Evolutionary conservation across 805 yeast genomes (phyloP).

Genomic region (Lachancea sp.): DNA sequence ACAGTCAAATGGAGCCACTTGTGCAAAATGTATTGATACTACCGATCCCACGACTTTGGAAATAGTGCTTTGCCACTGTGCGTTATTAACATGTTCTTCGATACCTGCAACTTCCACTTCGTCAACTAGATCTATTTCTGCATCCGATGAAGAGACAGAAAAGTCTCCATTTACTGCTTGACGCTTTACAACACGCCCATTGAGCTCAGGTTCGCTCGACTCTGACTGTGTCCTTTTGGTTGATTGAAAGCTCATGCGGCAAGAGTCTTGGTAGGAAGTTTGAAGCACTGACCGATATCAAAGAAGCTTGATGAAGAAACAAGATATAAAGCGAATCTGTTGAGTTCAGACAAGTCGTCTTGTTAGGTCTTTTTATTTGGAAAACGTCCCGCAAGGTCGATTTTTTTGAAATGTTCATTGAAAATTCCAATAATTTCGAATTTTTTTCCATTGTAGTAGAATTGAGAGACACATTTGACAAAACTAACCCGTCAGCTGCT

Average conservation of each 20-base stretch:
- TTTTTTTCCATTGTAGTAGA: no score
- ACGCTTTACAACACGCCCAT: constrained; percentile 2
- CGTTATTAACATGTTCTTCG: constrained; percentile 21
- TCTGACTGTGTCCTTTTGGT: constrained; percentile 15
- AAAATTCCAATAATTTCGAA: no score
- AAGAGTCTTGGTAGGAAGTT: neutral
- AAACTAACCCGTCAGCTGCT: no score
- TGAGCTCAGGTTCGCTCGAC: constrained; percentile 7
- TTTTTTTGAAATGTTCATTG: no score
- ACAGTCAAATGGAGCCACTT: constrained; percentile 80
- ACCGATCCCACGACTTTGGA: constrained; percentile 77
- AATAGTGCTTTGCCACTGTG: constrained; percentile 75
- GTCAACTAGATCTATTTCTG: constrained; percentile 3
- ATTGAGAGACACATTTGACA: no score
- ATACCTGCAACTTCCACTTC: neutral
- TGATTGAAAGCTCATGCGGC: neutral
- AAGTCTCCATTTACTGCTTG: constrained; percentile 1
- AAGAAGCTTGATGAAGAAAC: neutral
- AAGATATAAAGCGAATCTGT: neutral
- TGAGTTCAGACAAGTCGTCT: neutral
- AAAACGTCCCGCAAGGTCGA: no score
- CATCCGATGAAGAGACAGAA: constrained; percentile 3
- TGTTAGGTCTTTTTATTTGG: no score
- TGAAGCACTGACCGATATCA: neutral
- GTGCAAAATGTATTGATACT: constrained; percentile 83